A percentile compares a stretch with the other conserved stretches of the same genome.
phyloP scores from a whole-genome alignment of 441 rosid species.

The Geranium incanum region DNA sequence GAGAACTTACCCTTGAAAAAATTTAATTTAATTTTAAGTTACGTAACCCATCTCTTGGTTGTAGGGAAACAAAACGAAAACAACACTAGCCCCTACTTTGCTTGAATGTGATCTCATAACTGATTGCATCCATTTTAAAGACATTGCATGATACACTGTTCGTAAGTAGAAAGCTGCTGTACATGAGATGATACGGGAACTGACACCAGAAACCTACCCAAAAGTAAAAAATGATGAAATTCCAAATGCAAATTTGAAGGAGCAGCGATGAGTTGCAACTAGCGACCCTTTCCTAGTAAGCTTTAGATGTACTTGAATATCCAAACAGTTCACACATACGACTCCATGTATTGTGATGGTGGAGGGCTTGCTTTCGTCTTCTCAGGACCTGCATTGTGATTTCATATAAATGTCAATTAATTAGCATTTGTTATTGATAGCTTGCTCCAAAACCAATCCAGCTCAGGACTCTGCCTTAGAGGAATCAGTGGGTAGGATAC shows the following conservation, averaged over 20 bases:
- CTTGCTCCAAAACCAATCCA: background rate
- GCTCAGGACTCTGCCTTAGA: background rate
- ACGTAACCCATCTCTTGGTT: too few relatives aligned
- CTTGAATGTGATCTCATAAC: too few relatives aligned
- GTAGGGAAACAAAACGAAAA: too few relatives aligned
- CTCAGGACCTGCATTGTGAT: constrained; percentile 43
- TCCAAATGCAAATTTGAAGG: background rate
- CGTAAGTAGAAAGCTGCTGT: background rate
- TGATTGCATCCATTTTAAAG: background rate
- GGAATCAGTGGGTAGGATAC: too few relatives aligned
- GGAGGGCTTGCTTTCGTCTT: constrained; percentile 76
- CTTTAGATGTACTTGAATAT: background rate
- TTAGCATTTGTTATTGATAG: background rate
- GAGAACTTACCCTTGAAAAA: too few relatives aligned
- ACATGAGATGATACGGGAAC: background rate
- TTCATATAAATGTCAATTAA: background rate
- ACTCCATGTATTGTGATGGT: constrained; percentile 75
- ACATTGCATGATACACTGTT: background rate
- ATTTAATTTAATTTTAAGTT: too few relatives aligned
- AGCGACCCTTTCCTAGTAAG: too few relatives aligned
- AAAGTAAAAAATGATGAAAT: background rate
- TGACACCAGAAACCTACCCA: background rate
- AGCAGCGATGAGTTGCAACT: background rate
- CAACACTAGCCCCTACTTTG: too few relatives aligned
- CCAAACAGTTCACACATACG: constrained; percentile 25